Conservation (phyloP, 495 filamentous ascomycete genomes). For the Trichoderma virens region DNA sequence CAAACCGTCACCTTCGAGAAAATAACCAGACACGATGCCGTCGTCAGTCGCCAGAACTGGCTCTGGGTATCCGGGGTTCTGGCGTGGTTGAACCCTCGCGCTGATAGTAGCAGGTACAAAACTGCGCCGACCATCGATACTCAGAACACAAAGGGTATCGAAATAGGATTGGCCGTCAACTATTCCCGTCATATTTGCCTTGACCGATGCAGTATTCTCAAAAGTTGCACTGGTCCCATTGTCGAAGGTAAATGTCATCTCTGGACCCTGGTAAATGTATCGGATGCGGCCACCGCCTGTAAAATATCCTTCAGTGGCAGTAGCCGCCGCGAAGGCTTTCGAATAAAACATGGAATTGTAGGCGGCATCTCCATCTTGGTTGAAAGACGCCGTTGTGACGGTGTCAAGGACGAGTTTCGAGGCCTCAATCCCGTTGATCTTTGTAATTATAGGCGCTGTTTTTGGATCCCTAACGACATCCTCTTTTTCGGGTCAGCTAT, state of each 20-base stretch:
- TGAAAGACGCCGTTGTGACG: slow-evolving; percentile 23
- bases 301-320: slow-evolving; percentile 20
- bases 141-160: slow-evolving; percentile 22
- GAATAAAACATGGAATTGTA: slow-evolving; percentile 41
- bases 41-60: slow-evolving; percentile 36
- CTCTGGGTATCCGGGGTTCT: slow-evolving; percentile 39
- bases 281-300: slow-evolving; percentile 23
- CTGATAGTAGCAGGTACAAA: background rate
- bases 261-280: slow-evolving; percentile 33
- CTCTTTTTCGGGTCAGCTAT: background rate
- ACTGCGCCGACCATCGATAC: background rate
- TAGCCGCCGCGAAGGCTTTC: slow-evolving; percentile 20
- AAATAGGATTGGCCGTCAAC: slow-evolving; percentile 33
- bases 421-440: slow-evolving; percentile 33
- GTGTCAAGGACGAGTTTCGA: slow-evolving; percentile 24
- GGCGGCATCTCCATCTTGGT: slow-evolving; percentile 39
- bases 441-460: slow-evolving; percentile 20
- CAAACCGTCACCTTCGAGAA: slow-evolving; percentile 35
- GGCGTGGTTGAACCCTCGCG: background rate
- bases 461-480: slow-evolving; percentile 21
- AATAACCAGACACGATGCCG: slow-evolving; percentile 42
- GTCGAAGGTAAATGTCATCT: slow-evolving; percentile 33
- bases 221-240: slow-evolving; percentile 30
- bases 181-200: slow-evolving; percentile 24
- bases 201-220: slow-evolving; percentile 32